Evolutionary conservation across 352 stramenopile species (phyloP), one percentile per base, ranked within the genome.

Genomic region (Paralagenidium karlingii): DNA sequence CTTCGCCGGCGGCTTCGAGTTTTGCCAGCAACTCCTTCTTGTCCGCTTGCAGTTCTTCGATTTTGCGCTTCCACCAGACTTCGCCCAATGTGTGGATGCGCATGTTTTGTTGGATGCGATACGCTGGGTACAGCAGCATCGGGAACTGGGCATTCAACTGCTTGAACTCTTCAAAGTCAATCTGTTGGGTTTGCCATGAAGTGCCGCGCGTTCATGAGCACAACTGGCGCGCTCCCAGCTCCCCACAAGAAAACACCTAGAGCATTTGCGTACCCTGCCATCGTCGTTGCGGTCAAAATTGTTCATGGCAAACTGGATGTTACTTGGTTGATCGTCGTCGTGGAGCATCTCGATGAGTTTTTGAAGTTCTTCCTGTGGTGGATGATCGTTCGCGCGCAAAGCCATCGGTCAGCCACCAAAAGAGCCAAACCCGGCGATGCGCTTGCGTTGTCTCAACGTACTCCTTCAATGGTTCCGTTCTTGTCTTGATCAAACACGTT

Each of bases 41-140:
- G 13, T 80, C 63, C 2, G 49, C 47, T 5, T 60, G 37, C 15
- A 82, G 45, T 24, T 82, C 55, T 7, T 67, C 57, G 38, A 77
- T 63, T 31, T 80, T 78, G 9, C 54, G 53, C n/a, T 55, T 49
- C 70, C 70, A 84, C 67, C 70, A 84, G 24, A 47, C 47, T 22
- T 80, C 64, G 26, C 70, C 67, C 36, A 84, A 58, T 8, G 70
- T 77, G 50, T 65, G 69, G 36, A 71, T 56, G 19, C 65, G 63
- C 63, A 84, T 81, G 49, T 79, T 81, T 28, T 80, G 66, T 34
- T 84, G 70, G 46, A 84, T 80, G 12, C 70, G 70, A 38, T 77
- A 84, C 13, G 64, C 67, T 0, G 70, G 70, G 34, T 82, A 84
- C 18, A 84, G 34, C 8, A 84, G 45, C 27, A 59, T 77, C 8